Base-by-base conservation (phyloP, 2,329 filamentous ascomycete species). In the Penicillium thymicola region DNA sequence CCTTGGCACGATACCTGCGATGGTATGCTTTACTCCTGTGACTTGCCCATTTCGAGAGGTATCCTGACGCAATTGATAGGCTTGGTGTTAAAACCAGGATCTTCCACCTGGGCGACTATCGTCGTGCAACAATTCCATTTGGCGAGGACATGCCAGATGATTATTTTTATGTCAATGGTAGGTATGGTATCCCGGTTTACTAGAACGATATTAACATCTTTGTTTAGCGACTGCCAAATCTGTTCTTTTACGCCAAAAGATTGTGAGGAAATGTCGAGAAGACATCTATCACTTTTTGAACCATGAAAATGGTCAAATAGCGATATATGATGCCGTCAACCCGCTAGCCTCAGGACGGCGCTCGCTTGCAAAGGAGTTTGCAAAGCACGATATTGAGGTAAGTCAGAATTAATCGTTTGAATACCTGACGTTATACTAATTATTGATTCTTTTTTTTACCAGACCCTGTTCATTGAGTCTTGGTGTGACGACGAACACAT, bases 301-400 rank as follows among this genome's bases (percentile, higher is more conserved):
- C 68, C 89, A 97, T 65, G 94, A 97, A 70, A 97, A 97, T 67
- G 94, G 94, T 13, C 94, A 99, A 71, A 93, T 99, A 54, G 94
- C 94, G 54, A 97, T 99, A 58, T 99, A 97, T 72, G 94, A 99
- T 75, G 94, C 95, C 28, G 95, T 99, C 18, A 99, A 99, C 68
- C 92, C 93, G 5, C 87, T 94, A 21, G 87, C 90, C 21, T 86
- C 84, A 56, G 92, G 92, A 16, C 86, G 94, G 45, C 85, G 88
- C 54, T 89, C 91, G 11, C 79, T 99, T 18, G 92, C 92, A 5
- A 96, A 96, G 75, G 94, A 99, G 70, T 96, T 99, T 72, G 88
- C 90, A n/a, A 97, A 97, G 77, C 91, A 97, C 71, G 90, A 96
- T 69, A 92, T 99, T 56, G 89, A 93, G 81, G 89, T 90, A 75